Conservation (phyloP, 805 yeast species). For the Metschnikowia sp. region DNA sequence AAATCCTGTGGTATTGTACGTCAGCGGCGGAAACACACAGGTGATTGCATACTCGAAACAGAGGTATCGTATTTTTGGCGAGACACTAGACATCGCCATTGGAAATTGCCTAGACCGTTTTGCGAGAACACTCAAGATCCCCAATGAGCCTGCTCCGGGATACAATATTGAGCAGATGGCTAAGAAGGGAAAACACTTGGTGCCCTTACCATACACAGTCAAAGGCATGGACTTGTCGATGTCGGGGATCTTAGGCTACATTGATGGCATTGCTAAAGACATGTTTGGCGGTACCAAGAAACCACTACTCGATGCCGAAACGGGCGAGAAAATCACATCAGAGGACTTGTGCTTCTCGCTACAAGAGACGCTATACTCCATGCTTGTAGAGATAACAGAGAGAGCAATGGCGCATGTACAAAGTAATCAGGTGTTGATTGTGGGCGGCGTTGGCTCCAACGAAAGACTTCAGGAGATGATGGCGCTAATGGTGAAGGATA, state of each 20-base stretch:
- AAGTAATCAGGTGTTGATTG: slow-evolving; percentile 84
- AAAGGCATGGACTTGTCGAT: slow-evolving; percentile 98
- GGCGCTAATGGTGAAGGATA: slow-evolving; percentile 87
- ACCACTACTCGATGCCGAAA: slow-evolving; percentile 36
- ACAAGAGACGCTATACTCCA: slow-evolving; percentile 89
- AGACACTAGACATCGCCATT: slow-evolving; percentile 94
- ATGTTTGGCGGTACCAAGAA: slow-evolving; percentile 47
- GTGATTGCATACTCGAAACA: slow-evolving; percentile 95
- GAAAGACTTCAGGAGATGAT: slow-evolving; percentile 91
- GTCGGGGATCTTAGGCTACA: slow-evolving; percentile 89
- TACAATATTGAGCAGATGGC: slow-evolving; percentile 96
- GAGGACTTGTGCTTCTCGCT: slow-evolving; percentile 91
- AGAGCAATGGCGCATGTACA: slow-evolving; percentile 98
- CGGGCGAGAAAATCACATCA: slow-evolving; percentile 57
- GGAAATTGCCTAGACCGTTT: slow-evolving; percentile 96
- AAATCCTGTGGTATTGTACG: slow-evolving; percentile 96
- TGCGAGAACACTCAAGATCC: slow-evolving; percentile 83
- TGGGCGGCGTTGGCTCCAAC: slow-evolving; percentile 98
- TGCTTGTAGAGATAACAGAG: slow-evolving; percentile 97
- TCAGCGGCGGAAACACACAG: slow-evolving; percentile 98
- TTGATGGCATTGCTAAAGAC: slow-evolving; percentile 78
- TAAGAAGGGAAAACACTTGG: slow-evolving; percentile 57
- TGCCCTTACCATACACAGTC: slow-evolving; percentile 89
- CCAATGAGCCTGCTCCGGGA: slow-evolving; percentile 96
- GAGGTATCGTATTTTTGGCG: slow-evolving; percentile 97